These are phyloP conservation scores for Quercus variabilis DNA, from an alignment of 306 rosid genomes.

Conservation along the genomic window DNA sequence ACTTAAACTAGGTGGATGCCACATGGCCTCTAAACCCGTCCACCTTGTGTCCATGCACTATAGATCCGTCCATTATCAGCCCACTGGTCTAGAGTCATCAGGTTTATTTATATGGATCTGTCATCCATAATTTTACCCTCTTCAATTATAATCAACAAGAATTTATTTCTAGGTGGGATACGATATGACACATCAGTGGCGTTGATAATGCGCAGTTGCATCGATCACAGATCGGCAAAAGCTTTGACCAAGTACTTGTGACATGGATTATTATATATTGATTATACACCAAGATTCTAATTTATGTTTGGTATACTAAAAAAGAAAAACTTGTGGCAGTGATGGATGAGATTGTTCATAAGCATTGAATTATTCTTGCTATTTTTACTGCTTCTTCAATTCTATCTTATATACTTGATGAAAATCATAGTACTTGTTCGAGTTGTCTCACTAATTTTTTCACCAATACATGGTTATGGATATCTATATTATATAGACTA, in stretches of 20 bases:
- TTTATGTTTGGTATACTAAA: constrained; percentile 21
- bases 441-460: too few relatives aligned
- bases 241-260: constrained; percentile 17
- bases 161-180: neutral
- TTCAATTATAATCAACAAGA: constrained; percentile 1
- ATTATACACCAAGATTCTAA: constrained; percentile 31
- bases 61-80: too few relatives aligned
- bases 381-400: neutral
- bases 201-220: too few relatives aligned
- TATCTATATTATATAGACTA: too few relatives aligned
- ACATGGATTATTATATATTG: constrained; percentile 13
- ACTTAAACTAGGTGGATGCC: too few relatives aligned
- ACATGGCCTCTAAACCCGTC: too few relatives aligned
- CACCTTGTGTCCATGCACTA: too few relatives aligned
- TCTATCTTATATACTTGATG: neutral
- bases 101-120: too few relatives aligned
- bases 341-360: neutral
- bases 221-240: neutral
- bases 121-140: too few relatives aligned
- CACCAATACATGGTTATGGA: too few relatives aligned
- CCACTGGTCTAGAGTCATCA: too few relatives aligned
- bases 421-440: too few relatives aligned
- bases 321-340: constrained; percentile 10
- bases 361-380: neutral
- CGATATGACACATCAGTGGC: constrained; percentile 20